phyloP scores from a whole-genome alignment of 768 basidiomycete species.

The Hypsizygus marmoreus region DNA sequence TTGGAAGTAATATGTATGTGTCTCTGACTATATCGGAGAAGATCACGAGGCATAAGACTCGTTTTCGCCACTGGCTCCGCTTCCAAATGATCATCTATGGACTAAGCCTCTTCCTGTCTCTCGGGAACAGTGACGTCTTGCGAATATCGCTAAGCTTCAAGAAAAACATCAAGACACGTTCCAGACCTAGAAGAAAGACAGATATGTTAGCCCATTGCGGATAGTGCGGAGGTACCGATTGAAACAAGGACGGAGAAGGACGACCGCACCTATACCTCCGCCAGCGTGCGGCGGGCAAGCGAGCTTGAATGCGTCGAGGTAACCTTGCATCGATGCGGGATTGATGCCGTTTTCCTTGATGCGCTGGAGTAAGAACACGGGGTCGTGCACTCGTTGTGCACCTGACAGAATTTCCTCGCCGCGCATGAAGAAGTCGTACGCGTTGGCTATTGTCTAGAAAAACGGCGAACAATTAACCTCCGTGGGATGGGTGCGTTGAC shows the following conservation, averaged over 20 bases:
- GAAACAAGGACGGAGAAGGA: too few relatives aligned
- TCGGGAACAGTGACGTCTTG: constrained; percentile 89
- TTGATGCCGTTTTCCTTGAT: constrained; percentile 89
- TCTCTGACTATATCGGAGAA: too few relatives aligned
- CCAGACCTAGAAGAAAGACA: too few relatives aligned
- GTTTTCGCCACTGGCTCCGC: too few relatives aligned
- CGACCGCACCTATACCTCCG: constrained; percentile 95
- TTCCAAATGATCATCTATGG: too few relatives aligned
- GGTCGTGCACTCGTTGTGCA: constrained; percentile 96
- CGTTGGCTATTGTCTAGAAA: constrained; percentile 84
- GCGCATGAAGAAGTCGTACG: constrained; percentile 99
- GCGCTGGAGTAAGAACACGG: constrained; percentile 74
- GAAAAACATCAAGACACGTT: constrained; percentile 97
- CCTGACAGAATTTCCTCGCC: constrained; percentile 99
- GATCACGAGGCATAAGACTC: too few relatives aligned
- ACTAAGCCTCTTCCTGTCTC: constrained; percentile 93
- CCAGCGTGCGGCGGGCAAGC: constrained; percentile 97
- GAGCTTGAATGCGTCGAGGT: constrained; percentile 92
- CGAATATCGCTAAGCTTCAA: constrained; percentile 96
- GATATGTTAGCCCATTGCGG: too few relatives aligned
- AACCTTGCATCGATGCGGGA: constrained; percentile 88
- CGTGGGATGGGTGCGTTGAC: constrained; percentile 5
- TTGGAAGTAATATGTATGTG: too few relatives aligned
- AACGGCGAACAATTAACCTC: constrained; percentile 11
- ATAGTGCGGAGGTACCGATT: too few relatives aligned